Evolutionary conservation across 2,329 filamentous ascomycete species (phyloP), one percentile per base, ranked within the genome.

Genomic region (Stromatinia cepivora): DNA sequence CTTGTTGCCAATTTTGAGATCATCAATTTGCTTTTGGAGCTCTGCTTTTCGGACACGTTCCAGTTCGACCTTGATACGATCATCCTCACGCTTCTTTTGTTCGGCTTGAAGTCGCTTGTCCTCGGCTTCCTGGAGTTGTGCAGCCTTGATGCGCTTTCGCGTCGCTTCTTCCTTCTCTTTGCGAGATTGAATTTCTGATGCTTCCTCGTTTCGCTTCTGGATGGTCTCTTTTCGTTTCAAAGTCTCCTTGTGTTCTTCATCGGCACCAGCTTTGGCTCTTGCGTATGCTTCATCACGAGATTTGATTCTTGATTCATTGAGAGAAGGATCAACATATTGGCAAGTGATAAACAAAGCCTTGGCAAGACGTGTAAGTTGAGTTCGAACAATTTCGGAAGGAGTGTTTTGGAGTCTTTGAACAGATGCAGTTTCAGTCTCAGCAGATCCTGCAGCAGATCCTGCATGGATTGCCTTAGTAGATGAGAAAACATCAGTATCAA

Each of bases 401-500:
- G 95, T 99, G 84, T 93, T 97, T 84, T 99, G 95, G 61, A 99
- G 89, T 76, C 94, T 92, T 84, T 99, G 95, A 50, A 98, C 92
- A 64, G 92, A 91, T 77, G 91, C 90, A 68, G 87, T 86, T 78
- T 97, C 94, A 73, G 85, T 87, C 82, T 98, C 95, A 59, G 94
- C 92, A 68, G 94, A 97, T 71, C 94, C 94, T 72, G 92, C 89
- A 69, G 86, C 88, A 74, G 93, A 93, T 72, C 94, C 93, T 72
- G 92, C 86, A 81, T 97, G 92, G 71, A 93, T 87, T 74, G 94
- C 92, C 85, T 97, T 98, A 78, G 94, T 90, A 22, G 95, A 97
- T 48, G 95, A 97, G 85, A 99, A 98, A 74, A 99, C 93, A 80
- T 99, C 95, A 67, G 93, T 96, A 80, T 99, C 95, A 77, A 99